Base-by-base conservation (phyloP, 305 asterid species). In the Ilex paraguariensis region DNA sequence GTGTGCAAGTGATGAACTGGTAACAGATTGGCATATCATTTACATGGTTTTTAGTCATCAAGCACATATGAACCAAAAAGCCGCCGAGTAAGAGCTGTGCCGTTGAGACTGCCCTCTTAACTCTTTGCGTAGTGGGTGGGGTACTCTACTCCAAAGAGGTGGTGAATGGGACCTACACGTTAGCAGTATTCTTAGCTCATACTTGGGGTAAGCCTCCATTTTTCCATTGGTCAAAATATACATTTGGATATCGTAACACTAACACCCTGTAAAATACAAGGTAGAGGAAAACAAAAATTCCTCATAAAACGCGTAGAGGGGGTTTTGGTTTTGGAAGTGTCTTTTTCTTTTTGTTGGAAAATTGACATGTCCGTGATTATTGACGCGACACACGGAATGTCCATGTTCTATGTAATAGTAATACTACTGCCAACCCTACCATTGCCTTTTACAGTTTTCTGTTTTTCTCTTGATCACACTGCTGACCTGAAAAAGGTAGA, bases 321-420 rank as follows among this genome's bases (percentile, higher is more conserved):
- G 28, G 28, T 21, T 21, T 21, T 21, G 28, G 28, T 21, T 21
- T 21, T 21, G 28, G 28, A 21, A 21, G 28, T 21, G 28, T 21
- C 28, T 21, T 21, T 66, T 7, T 65, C 56, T n/a, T 56, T 63
- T 73, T 1, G 28, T 67, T 75, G 73, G 77, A 73, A 65, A 68
- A 59, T 61, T 21, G 64, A 54, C 48, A 56, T 57, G 71, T 74
- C 90, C 90, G 90, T 84, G 87, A 81, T 61, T 58, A 70, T 62
- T 61, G 79, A 84, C 63, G 65, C 46, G 55, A 49, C 69, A 61
- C 87, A 77, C 81, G 79, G 81, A 69, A 69, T 68, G 67, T 73
- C 54, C 85, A 79, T 83, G 84, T 64, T 51, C 55, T 44, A 58
- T 17, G 15, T 54, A 54, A 40, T 50, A 31, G 15, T 54, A 54